Evolutionary conservation across 306 rosid genomes (phyloP).

Genomic region (Alnus glutinosa): DNA sequence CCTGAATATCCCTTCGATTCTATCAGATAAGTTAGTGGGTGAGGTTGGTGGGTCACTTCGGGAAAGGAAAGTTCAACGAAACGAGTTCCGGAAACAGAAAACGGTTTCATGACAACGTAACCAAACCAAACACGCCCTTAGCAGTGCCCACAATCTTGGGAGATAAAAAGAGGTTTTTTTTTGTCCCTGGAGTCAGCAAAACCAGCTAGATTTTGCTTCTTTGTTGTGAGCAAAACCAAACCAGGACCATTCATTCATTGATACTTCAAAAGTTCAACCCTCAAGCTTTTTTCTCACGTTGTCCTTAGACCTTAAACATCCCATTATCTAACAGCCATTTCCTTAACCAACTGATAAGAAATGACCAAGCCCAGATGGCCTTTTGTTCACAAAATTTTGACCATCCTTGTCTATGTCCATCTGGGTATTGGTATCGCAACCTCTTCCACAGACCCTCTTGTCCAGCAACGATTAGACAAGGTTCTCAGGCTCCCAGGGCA

Average conservation of each 20-base stretch:
- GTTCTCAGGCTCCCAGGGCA: conserved; percentile 57
- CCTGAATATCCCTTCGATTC: too few species aligned
- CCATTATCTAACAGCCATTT: background rate
- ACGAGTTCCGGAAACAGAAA: background rate
- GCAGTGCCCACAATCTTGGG: background rate
- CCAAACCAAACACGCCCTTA: background rate
- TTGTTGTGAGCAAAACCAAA: background rate
- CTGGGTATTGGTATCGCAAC: conserved; percentile 25
- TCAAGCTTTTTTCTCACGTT: too few species aligned
- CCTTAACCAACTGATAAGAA: background rate
- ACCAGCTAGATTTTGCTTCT: background rate
- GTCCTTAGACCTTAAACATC: background rate
- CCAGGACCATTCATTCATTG: background rate
- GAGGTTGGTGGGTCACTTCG: too few species aligned
- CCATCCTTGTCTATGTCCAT: conserved; percentile 25
- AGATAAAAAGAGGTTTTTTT: too few species aligned
- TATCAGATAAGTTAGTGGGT: too few species aligned
- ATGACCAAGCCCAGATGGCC: conserved; percentile 33
- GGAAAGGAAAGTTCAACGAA: too few species aligned
- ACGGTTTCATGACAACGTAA: background rate
- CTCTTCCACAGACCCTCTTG: conserved; percentile 32
- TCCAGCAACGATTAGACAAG: conserved; percentile 48
- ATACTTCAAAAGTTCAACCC: background rate
- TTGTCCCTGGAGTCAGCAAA: background rate
- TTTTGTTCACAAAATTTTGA: conserved; percentile 23